phyloP scores from a whole-genome alignment of 1,284 basidiomycete species.

The Tilletia indica region DNA sequence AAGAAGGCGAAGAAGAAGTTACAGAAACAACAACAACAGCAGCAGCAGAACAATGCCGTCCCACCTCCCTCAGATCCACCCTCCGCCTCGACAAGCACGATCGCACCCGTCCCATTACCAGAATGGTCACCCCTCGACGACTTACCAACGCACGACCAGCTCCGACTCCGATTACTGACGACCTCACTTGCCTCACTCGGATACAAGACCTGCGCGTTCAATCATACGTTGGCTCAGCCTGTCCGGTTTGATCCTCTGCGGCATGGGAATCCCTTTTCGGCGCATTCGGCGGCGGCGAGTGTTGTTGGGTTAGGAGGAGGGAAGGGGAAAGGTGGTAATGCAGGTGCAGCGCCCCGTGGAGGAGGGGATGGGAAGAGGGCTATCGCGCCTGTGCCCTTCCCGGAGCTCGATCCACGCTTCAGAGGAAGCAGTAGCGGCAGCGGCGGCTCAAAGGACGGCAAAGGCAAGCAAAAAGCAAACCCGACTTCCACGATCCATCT shows the following conservation, averaged over 20 bases:
- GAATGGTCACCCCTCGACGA: constrained; percentile 31
- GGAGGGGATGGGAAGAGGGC: not conserved
- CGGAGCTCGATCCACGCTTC: constrained; percentile 41
- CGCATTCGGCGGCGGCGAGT: not conserved
- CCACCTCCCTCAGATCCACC: not conserved
- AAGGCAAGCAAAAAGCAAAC: not conserved
- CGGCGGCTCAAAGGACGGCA: not conserved
- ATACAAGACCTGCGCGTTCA: constrained; percentile 45
- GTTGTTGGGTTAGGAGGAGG: not conserved
- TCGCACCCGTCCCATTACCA: constrained; percentile 4
- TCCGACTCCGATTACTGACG: constrained; percentile 23
- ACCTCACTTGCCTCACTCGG: constrained; percentile 28
- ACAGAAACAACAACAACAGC: not conserved
- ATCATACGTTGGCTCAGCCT: constrained; percentile 32
- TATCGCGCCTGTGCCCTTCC: constrained; percentile 30
- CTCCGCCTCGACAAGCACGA: not conserved
- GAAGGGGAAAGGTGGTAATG: not conserved
- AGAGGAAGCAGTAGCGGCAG: not conserved
- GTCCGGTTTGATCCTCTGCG: constrained; percentile 34
- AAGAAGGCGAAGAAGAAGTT: constrained; percentile 7
- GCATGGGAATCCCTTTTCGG: constrained; percentile 35
- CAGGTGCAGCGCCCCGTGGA: not conserved
- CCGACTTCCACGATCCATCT: not conserved
- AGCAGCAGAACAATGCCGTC: not conserved
- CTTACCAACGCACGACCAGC: constrained; percentile 27